A percentile compares a stretch with the other conserved stretches of the same genome.
Conservation (phyloP, 2,329 filamentous ascomycete species). For the Gaeumannomyces sp. region DNA sequence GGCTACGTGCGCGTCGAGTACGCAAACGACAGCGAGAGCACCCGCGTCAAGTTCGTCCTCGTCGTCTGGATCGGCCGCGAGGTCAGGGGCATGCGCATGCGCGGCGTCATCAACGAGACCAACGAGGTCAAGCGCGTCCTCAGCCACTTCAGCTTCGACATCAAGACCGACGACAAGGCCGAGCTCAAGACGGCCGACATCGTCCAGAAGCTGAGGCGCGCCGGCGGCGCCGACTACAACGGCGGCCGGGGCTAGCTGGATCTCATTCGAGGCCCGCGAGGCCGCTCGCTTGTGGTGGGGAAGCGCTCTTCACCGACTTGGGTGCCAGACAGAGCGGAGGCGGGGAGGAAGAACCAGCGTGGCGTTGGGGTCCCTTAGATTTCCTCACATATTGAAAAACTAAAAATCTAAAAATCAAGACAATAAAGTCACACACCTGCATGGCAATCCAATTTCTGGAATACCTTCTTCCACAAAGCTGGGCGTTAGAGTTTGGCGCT, state of each 20-base stretch:
- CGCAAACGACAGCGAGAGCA: constrained; percentile 65
- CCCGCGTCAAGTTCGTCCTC: constrained; percentile 61
- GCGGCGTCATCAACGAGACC: constrained; percentile 61
- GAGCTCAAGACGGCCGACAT: constrained; percentile 59
- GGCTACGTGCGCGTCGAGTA: constrained; percentile 62
- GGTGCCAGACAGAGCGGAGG: neutral
- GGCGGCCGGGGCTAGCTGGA: constrained; percentile 47
- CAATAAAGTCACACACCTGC: neutral
- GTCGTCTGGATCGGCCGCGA: constrained; percentile 62
- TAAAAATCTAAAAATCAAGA: neutral
- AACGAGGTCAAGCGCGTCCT: constrained; percentile 59
- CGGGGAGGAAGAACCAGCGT: neutral
- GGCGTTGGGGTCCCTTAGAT: neutral
- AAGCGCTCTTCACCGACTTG: too few relatives aligned
- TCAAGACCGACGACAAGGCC: constrained; percentile 53
- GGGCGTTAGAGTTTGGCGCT: neutral
- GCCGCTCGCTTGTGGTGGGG: too few relatives aligned
- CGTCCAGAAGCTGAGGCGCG: constrained; percentile 55
- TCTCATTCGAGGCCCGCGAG: too few relatives aligned
- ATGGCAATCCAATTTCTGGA: neutral
- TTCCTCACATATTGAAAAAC: neutral
- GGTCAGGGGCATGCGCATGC: constrained; percentile 64
- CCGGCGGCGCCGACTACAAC: constrained; percentile 66
- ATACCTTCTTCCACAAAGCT: neutral
- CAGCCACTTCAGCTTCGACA: constrained; percentile 58